Evolutionary conservation across 176 grass and related monocot genomes (phyloP).

Genomic region (Musa troglodytarum): DNA sequence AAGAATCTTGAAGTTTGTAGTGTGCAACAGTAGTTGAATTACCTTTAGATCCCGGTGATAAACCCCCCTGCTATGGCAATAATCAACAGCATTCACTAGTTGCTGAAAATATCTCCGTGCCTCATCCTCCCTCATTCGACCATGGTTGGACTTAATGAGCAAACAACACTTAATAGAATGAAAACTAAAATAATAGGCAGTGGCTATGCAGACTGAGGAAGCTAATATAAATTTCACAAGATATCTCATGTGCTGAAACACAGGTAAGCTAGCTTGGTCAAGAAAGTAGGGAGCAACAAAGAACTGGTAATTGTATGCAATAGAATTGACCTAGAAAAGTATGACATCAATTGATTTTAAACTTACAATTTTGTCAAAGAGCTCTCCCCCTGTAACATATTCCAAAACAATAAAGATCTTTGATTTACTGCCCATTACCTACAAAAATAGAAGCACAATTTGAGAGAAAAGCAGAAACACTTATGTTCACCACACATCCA

Average conservation of each 20-base stretch:
- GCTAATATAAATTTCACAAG: background rate
- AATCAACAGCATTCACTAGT: slow-evolving; percentile 34
- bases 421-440: slow-evolving; percentile 96
- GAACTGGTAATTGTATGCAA: no score
- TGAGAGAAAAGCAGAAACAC: background rate
- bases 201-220: slow-evolving; percentile 19
- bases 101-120: slow-evolving; percentile 74
- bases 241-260: no score
- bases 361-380: slow-evolving; percentile 95
- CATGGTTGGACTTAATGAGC: slow-evolving; percentile 55
- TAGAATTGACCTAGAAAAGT: no score
- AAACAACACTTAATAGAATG: background rate
- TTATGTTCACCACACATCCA: no score
- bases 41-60: slow-evolving; percentile 96
- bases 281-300: no score
- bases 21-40: background rate
- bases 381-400: slow-evolving; percentile 86
- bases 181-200: background rate
- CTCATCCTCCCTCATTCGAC: slow-evolving; percentile 79
- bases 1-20: background rate
- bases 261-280: no score
- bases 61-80: slow-evolving; percentile 91
- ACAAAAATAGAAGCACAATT: slow-evolving; percentile 18
- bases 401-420: slow-evolving; percentile 93
- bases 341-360: background rate